These are phyloP conservation scores for Sphaerobolus stellatus DNA, from an alignment of 1,284 basidiomycete species.

Conservation along the genomic window DNA sequence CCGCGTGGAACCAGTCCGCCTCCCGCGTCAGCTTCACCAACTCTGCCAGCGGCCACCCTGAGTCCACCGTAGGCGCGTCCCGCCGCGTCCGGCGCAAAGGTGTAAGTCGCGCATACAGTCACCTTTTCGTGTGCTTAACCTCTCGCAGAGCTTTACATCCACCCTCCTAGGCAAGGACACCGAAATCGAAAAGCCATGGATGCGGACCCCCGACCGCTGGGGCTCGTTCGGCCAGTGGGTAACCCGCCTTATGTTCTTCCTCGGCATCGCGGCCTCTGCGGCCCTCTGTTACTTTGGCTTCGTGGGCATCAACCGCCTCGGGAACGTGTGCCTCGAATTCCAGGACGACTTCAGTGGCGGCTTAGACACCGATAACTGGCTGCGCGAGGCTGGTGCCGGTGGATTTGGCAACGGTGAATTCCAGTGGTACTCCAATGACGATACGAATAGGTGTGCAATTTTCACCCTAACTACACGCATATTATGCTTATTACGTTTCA, in stretches of 20 bases:
- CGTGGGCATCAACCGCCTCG: slow-evolving; percentile 36
- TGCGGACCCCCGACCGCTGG: slow-evolving; percentile 33
- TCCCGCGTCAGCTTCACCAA: slow-evolving; percentile 62
- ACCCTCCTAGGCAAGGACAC: slow-evolving; percentile 51
- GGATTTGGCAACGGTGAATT: slow-evolving; percentile 56
- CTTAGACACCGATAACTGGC: slow-evolving; percentile 56
- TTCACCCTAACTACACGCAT: not conserved
- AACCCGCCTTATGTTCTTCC: slow-evolving; percentile 41
- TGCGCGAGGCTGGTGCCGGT: slow-evolving; percentile 67
- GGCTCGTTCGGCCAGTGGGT: slow-evolving; percentile 42
- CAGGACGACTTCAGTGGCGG: slow-evolving; percentile 68
- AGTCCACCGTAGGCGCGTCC: slow-evolving; percentile 17
- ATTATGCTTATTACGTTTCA: not conserved
- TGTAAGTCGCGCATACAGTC: slow-evolving; percentile 36
- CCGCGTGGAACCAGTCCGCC: slow-evolving; percentile 68
- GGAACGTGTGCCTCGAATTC: slow-evolving; percentile 55
- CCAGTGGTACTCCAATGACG: slow-evolving; percentile 11
- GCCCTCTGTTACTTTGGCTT: slow-evolving; percentile 44
- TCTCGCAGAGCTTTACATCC: slow-evolving; percentile 40
- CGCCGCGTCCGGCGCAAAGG: slow-evolving; percentile 22
- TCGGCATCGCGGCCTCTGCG: slow-evolving; percentile 44
- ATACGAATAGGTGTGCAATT: slow-evolving; percentile 3
- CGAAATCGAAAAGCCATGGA: slow-evolving; percentile 52
- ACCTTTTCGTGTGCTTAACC: no score
- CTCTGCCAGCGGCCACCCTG: slow-evolving; percentile 51